phyloP scores from a whole-genome alignment of 75 land plant genomes.

The Picea glauca region DNA sequence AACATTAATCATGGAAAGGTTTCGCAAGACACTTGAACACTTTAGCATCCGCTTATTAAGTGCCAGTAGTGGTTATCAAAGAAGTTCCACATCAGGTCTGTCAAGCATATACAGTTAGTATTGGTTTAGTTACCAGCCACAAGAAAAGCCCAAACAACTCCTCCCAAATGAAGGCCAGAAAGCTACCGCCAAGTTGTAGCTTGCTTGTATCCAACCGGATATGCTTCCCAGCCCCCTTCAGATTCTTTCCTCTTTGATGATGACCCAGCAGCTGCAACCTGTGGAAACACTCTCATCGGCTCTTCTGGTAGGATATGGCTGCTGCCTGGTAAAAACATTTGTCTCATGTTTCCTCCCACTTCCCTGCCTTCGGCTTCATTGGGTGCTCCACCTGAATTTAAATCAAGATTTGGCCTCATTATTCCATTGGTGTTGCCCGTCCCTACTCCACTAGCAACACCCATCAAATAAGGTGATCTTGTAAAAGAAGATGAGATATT shows the following conservation, averaged over 20 bases:
- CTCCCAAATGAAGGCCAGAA: not conserved
- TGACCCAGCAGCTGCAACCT: conserved; percentile 27
- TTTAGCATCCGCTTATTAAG: not conserved
- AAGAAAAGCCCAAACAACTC: not conserved
- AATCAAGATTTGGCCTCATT: conserved; percentile 55
- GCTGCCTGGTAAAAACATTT: conserved; percentile 22
- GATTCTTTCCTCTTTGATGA: conserved; percentile 77
- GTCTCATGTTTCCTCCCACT: conserved; percentile 16
- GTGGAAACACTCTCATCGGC: conserved; percentile 16
- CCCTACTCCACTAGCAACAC: conserved; percentile 18
- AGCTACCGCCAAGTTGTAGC: conserved; percentile 2
- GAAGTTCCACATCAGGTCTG: conserved; percentile 6
- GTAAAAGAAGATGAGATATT: conserved; percentile 24
- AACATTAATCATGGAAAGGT: not conserved
- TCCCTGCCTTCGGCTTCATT: conserved; percentile 30
- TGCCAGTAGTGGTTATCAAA: conserved; percentile 4
- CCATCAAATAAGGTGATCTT: conserved; percentile 41
- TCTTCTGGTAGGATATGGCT: conserved; percentile 26
- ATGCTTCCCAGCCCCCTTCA: conserved; percentile 66
- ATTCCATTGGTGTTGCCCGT: conserved; percentile 20
- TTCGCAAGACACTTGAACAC: conserved; percentile 7
- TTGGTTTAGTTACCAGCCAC: conserved; percentile 1
- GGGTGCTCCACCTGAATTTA: conserved; percentile 57
- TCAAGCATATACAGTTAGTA: conserved; percentile 4
- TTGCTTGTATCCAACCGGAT: conserved; percentile 37